Percentiles rank a stretch among this genome's conserved stretches.
phyloP scores from a whole-genome alignment of 352 stramenopile genomes.

The Pythium sukuiense region DNA sequence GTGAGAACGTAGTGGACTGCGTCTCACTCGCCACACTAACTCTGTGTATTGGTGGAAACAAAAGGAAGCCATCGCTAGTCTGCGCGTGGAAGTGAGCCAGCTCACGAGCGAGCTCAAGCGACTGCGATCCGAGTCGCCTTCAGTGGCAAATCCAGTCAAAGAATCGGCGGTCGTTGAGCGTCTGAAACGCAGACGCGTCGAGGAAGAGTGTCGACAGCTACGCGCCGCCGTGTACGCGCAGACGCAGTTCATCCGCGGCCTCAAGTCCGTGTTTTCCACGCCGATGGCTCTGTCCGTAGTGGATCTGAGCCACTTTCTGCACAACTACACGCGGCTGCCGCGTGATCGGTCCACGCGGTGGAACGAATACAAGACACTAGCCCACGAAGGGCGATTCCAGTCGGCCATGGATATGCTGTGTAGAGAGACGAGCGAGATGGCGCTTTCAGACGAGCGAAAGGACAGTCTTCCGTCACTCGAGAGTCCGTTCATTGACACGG shows the following conservation, averaged over 20 bases:
- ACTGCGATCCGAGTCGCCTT: background rate
- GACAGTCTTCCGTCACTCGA: background rate
- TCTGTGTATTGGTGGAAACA: too few species aligned
- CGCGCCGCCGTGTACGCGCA: conserved; percentile 12
- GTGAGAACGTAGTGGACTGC: too few species aligned
- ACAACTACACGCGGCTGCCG: background rate
- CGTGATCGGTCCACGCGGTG: background rate
- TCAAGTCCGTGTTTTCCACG: conserved; percentile 5
- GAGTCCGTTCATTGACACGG: background rate
- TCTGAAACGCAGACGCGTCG: conserved; percentile 4
- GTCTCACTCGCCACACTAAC: too few species aligned
- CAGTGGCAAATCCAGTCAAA: background rate
- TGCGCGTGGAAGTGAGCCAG: background rate
- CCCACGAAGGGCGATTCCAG: background rate
- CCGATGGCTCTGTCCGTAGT: background rate
- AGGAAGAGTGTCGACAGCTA: conserved; percentile 13
- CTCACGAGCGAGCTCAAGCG: background rate
- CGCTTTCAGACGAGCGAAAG: background rate
- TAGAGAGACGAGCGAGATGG: background rate
- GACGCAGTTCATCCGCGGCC: background rate
- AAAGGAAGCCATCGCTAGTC: too few species aligned
- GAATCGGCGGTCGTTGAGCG: conserved; percentile 1
- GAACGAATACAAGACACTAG: conserved; percentile 4
- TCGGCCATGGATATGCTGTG: background rate
- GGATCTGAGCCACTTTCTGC: background rate